Conservation (phyloP, 148 eudicot genomes). For the Silene latifolia region DNA sequence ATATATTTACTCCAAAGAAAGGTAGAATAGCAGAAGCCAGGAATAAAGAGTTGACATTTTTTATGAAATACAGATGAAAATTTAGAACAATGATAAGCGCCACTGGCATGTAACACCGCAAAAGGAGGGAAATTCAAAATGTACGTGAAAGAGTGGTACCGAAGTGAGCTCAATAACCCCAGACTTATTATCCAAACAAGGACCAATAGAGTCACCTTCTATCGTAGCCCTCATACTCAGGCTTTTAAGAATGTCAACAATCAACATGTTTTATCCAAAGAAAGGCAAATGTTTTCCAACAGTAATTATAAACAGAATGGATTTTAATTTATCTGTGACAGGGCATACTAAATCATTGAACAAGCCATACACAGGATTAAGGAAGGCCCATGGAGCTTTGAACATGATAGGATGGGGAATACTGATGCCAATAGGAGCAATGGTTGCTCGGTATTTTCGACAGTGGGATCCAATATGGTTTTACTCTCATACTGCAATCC, state of each 20-base stretch:
- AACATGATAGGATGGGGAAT: slow-evolving; percentile 89
- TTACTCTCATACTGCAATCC: slow-evolving; percentile 57
- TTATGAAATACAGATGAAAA: too few species aligned
- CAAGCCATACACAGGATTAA: slow-evolving; percentile 39
- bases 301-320: background rate
- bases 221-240: too few species aligned
- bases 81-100: too few species aligned
- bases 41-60: too few species aligned
- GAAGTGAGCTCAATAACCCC: too few species aligned
- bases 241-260: too few species aligned
- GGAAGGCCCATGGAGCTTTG: slow-evolving; percentile 58
- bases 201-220: too few species aligned
- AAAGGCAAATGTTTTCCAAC: too few species aligned
- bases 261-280: too few species aligned
- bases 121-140: background rate
- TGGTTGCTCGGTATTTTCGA: slow-evolving; percentile 64
- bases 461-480: slow-evolving; percentile 84
- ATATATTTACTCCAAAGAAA: too few species aligned
- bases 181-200: too few species aligned
- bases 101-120: too few species aligned
- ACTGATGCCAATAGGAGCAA: slow-evolving; percentile 60
- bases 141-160: background rate
- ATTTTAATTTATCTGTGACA: slow-evolving; percentile 17
- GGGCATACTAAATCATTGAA: slow-evolving; percentile 42
- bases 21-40: background rate